Base-by-base conservation (phyloP, 306 rosid genomes). In the Casuarina glauca region DNA sequence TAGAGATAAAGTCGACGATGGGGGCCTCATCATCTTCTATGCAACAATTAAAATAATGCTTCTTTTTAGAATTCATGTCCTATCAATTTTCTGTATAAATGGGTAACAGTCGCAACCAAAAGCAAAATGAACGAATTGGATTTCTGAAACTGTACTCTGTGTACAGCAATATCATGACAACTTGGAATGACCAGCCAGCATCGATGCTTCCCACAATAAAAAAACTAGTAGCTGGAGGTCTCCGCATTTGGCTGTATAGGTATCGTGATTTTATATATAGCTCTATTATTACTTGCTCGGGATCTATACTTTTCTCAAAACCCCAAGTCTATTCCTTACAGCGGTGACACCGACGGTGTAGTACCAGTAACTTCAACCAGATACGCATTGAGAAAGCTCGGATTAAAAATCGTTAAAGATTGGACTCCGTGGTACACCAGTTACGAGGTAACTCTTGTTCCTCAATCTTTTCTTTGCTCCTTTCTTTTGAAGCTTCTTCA, bases 341-440 rank as follows among this genome's bases (percentile, higher is more conserved):
- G 90, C 62, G 90, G 90, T 13, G 90, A 87, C 50, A 84, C 86
- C 1, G 90, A 87, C 42, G 90, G 88, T 43, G 79, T 85, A 84
- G 15, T 87, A 38, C 90, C 88, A 3, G 90, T 87, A 42, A 84
- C 90, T 7, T 74, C 86, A 16, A 84, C 90, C 9, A 79, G 88
- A 78, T 79, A 82, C 9, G 78, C 86, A 8, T 26, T 87, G 69
- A 87, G 50, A 76, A 87, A 87, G 72, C 90, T 87, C 38, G 82
- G 86, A 39, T 58, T 87, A 15, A 73, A 69, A 69, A 71, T 84
- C 0, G 41, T 62, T 42, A 54, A 84, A 51, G 88, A 87, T 49
- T 87, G 88, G 90, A 84, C 81, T 66, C 86, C 69, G 49, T 87
- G 90, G 90, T 87, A 87, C 79, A 74, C 16, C 71, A 54, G 51